These are phyloP conservation scores for Paecilomyces niveus DNA, from an alignment of 2,329 filamentous ascomycete genomes.

Conservation along the genomic window DNA sequence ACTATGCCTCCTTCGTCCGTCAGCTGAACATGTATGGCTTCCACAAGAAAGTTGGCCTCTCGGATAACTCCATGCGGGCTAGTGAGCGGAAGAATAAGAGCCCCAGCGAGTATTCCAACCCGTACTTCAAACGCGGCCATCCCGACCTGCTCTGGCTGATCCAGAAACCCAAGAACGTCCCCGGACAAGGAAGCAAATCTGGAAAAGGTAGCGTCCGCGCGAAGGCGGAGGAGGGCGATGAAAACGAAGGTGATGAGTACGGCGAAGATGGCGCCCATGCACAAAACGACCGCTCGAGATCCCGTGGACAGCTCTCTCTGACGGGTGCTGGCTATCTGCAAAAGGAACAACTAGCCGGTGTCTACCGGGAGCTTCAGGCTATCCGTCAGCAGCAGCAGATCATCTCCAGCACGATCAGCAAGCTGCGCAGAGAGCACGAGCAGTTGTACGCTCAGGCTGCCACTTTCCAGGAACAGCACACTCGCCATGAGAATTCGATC, in stretches of 20 bases:
- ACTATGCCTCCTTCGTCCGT: constrained; percentile 69
- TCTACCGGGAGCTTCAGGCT: constrained; percentile 73
- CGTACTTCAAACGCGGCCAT: constrained; percentile 88
- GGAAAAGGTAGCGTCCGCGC: constrained; percentile 31
- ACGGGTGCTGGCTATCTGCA: constrained; percentile 40
- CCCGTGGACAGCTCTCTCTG: constrained; percentile 37
- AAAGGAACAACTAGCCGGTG: constrained; percentile 66
- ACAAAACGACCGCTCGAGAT: constrained; percentile 26
- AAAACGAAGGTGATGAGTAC: constrained; percentile 55
- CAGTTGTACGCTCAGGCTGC: constrained; percentile 81
- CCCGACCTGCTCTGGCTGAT: constrained; percentile 93
- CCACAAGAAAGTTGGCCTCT: constrained; percentile 71
- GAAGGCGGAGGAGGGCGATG: constrained; percentile 55
- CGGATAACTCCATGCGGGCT: constrained; percentile 95
- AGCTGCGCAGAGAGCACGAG: constrained; percentile 77
- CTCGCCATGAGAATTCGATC: constrained; percentile 96
- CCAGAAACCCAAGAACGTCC: constrained; percentile 80
- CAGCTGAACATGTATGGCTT: constrained; percentile 63
- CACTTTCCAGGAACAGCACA: constrained; percentile 84
- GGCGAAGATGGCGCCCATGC: constrained; percentile 31
- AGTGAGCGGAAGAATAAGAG: constrained; percentile 97
- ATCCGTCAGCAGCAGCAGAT: constrained; percentile 80
- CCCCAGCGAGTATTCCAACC: constrained; percentile 95
- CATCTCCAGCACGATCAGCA: constrained; percentile 74
- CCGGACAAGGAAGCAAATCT: constrained; percentile 48